A percentile compares a stretch with the other conserved stretches of the same genome.
Evolutionary conservation across 148 eudicot species (phyloP).

Genomic region (Salicornia ramosissima): DNA sequence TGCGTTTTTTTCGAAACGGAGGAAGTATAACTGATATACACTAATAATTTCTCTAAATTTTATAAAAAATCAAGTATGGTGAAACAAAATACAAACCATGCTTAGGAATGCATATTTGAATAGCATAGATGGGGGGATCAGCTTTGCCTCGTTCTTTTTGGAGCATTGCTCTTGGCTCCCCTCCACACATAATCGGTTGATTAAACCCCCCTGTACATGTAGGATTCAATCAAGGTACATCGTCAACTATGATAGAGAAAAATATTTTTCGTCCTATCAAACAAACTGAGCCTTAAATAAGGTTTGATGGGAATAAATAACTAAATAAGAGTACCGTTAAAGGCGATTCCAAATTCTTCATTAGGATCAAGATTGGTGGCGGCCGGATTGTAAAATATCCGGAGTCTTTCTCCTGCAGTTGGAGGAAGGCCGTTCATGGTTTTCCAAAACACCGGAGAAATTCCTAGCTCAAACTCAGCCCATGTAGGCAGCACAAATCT

Average conservation of each 20-base stretch:
- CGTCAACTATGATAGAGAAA: not conserved
- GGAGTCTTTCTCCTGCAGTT: slow-evolving; percentile 63
- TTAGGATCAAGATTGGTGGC: slow-evolving; percentile 68
- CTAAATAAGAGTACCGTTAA: slow-evolving; percentile 74
- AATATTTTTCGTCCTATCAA: too few species aligned
- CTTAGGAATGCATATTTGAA: slow-evolving; percentile 85
- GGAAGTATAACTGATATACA: too few species aligned
- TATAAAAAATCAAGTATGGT: too few species aligned
- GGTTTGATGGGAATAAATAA: too few species aligned
- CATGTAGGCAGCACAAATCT: slow-evolving; percentile 78
- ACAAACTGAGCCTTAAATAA: too few species aligned
- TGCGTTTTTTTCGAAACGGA: too few species aligned
- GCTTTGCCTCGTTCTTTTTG: slow-evolving; percentile 70
- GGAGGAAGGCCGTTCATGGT: slow-evolving; percentile 96
- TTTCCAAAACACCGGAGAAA: slow-evolving; percentile 85
- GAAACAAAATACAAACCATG: slow-evolving; percentile 48
- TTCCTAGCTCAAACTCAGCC: slow-evolving; percentile 88
- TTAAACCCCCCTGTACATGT: slow-evolving; percentile 87
- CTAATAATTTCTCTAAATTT: too few species aligned
- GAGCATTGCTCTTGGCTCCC: slow-evolving; percentile 89
- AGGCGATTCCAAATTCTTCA: slow-evolving; percentile 72
- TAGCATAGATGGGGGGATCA: slow-evolving; percentile 68
- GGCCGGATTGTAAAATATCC: slow-evolving; percentile 82
- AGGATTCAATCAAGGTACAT: not conserved
- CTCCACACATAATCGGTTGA: slow-evolving; percentile 98